A percentile compares a stretch with the other conserved stretches of the same genome.
Conservation (phyloP, 139 green algal genomes). For the Deuterostichococcus epilithicus region DNA sequence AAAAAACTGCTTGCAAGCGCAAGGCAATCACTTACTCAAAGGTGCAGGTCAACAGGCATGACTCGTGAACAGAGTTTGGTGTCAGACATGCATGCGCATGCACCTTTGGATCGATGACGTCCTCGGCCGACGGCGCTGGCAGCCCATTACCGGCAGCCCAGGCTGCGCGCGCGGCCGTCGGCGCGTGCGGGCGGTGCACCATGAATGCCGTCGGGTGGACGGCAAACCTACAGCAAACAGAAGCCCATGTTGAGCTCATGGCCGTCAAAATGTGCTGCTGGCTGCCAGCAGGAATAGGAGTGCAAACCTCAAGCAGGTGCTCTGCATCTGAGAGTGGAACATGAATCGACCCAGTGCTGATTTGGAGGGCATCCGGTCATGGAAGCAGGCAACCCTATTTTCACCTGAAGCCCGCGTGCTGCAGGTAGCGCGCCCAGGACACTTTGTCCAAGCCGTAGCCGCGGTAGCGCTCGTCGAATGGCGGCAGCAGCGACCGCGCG, state of each 20-base stretch:
- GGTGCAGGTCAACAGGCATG: background rate
- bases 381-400: background rate
- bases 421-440: background rate
- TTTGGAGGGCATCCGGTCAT: no score
- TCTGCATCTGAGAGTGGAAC: no score
- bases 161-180: no score
- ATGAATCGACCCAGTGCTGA: background rate
- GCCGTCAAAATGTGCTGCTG: background rate
- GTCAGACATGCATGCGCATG: background rate
- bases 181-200: conserved; percentile 46
- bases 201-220: conserved; percentile 46
- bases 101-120: no score
- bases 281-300: background rate
- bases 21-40: background rate
- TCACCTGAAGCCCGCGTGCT: background rate
- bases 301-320: no score
- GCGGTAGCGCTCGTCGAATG: conserved; percentile 44
- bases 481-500: conserved; percentile 24
- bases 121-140: background rate
- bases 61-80: background rate
- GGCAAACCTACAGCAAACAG: conserved; percentile 6
- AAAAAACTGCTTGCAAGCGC: background rate
- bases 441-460: conserved; percentile 42
- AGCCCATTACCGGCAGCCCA: background rate
- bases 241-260: background rate